These are phyloP conservation scores for Aspergillus cejpii DNA, from an alignment of 2,329 filamentous ascomycete species.

Conservation along the genomic window DNA sequence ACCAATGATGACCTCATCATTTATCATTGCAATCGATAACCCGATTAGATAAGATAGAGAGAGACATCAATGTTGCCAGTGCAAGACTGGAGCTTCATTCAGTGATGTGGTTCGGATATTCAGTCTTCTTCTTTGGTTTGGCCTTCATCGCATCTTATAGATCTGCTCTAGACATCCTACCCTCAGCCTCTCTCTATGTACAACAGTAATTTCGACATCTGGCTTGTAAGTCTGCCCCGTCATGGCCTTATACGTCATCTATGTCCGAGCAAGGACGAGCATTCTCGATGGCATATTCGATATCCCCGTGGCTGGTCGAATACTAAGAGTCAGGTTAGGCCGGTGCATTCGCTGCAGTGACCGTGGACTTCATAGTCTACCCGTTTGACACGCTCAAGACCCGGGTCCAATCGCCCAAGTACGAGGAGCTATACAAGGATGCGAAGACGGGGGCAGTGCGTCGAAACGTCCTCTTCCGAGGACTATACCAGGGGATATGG, in stretches of 20 bases:
- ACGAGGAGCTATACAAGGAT: constrained; percentile 59
- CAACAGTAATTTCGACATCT: constrained; percentile 51
- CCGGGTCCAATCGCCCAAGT: constrained; percentile 71
- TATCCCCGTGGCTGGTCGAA: not conserved
- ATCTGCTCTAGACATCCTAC: not conserved
- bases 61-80: too few relatives aligned
- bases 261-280: not conserved
- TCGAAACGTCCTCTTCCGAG: constrained; percentile 56
- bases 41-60: constrained; percentile 5
- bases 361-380: constrained; percentile 77
- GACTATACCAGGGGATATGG: constrained; percentile 80
- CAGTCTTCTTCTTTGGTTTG: not conserved
- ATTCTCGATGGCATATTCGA: too few relatives aligned
- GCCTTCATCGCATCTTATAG: not conserved
- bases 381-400: constrained; percentile 89
- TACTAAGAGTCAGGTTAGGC: constrained; percentile 48
- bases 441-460: constrained; percentile 50
- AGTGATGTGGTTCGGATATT: not conserved
- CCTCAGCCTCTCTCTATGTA: constrained; percentile 23
- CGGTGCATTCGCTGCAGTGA: constrained; percentile 76
- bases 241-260: not conserved
- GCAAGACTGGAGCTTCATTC: not conserved
- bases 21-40: not conserved
- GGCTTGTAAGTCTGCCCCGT: constrained; percentile 44
- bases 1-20: constrained; percentile 3